Percentiles rank a stretch among this genome's conserved stretches.
These are phyloP conservation scores for Mycena kentingensis DNA, from an alignment of 768 basidiomycete genomes.

Conservation along the genomic window DNA sequence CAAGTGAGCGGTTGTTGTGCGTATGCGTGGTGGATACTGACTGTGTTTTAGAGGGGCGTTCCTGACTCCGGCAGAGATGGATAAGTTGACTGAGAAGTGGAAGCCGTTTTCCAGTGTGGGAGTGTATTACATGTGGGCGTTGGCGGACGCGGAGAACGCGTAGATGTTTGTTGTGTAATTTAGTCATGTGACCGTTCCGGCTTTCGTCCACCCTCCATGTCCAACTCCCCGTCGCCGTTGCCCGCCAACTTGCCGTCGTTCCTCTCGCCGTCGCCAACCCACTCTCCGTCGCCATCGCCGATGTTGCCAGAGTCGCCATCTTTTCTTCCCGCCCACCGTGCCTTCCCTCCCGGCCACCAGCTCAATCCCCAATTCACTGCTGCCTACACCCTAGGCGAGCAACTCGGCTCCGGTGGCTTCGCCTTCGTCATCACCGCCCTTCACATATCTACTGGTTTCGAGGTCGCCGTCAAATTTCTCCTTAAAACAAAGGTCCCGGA, in stretches of 20 bases:
- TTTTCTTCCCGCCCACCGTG: slow-evolving; percentile 12
- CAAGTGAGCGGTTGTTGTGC: slow-evolving; percentile 50
- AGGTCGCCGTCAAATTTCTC: slow-evolving; percentile 96
- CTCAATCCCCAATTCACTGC: slow-evolving; percentile 63
- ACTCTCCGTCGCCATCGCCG: slow-evolving; percentile 13
- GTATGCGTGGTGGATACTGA: slow-evolving; percentile 15
- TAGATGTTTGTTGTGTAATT: no score
- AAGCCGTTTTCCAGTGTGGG: slow-evolving; percentile 80
- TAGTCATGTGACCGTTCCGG: no score
- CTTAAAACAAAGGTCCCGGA: slow-evolving; percentile 68
- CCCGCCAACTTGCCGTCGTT: no score
- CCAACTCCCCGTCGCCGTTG: no score
- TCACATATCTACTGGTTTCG: slow-evolving; percentile 56
- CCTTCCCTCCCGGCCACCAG: slow-evolving; percentile 60
- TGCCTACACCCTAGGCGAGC: slow-evolving; percentile 65
- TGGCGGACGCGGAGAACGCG: slow-evolving; percentile 44
- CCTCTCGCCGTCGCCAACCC: slow-evolving; percentile 2
- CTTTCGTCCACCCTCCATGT: no score
- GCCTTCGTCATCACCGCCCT: slow-evolving; percentile 92
- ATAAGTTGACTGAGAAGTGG: slow-evolving; percentile 73
- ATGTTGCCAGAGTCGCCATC: slow-evolving; percentile 7
- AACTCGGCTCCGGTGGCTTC: slow-evolving; percentile 90
- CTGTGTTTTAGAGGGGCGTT: slow-evolving; percentile 57
- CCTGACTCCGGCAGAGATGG: slow-evolving; percentile 82
- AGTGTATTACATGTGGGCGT: slow-evolving; percentile 88